Conservation (phyloP, 495 filamentous ascomycete genomes). For the Parmelia sp. region DNA sequence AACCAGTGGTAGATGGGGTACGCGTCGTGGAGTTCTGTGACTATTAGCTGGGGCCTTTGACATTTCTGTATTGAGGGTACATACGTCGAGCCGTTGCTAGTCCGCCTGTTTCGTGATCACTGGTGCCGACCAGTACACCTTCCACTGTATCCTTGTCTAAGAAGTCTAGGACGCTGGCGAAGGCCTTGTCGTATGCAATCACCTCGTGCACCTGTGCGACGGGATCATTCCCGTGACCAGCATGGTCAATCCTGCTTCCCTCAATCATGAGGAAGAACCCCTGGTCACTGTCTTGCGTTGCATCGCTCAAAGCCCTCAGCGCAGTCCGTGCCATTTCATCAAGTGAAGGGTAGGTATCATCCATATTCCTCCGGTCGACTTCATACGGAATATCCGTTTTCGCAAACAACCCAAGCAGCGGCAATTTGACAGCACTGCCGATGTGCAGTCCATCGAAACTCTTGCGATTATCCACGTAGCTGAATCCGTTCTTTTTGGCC, state of each 20-base stretch:
- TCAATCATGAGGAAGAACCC: constrained; percentile 99
- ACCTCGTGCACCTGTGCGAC: constrained; percentile 94
- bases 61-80: constrained; percentile 27
- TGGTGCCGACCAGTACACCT: constrained; percentile 77
- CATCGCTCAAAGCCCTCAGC: constrained; percentile 67
- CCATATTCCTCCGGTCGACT: constrained; percentile 72
- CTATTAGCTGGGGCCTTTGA: constrained; percentile 27
- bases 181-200: constrained; percentile 81
- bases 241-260: constrained; percentile 92
- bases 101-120: constrained; percentile 94
- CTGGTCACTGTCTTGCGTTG: constrained; percentile 76
- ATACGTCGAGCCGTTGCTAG: constrained; percentile 70
- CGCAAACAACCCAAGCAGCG: constrained; percentile 83
- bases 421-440: constrained; percentile 68
- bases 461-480: constrained; percentile 62
- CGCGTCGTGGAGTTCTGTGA: constrained; percentile 48
- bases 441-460: constrained; percentile 71
- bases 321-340: constrained; percentile 89
- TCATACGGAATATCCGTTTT: constrained; percentile 81
- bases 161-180: constrained; percentile 77
- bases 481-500: constrained; percentile 70
- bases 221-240: constrained; percentile 91
- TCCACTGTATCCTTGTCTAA: constrained; percentile 64
- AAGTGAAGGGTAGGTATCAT: constrained; percentile 77
- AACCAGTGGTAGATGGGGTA: constrained; percentile 86